Percentiles rank a stretch among this genome's conserved stretches.
Conservation (phyloP, 805 yeast genomes). For the Saccharomycopsis sp. region DNA sequence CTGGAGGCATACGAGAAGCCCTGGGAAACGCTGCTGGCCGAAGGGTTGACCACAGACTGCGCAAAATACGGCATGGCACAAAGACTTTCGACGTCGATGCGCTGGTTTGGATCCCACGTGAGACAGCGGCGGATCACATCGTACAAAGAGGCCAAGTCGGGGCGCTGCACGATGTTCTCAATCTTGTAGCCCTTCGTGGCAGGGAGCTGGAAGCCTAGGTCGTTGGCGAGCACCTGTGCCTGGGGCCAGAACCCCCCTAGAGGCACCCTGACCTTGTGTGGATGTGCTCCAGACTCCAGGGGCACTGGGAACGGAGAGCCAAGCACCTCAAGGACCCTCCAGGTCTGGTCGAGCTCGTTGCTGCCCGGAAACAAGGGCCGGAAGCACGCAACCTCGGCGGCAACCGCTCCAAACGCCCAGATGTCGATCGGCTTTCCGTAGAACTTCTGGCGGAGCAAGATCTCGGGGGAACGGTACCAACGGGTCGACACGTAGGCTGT, state of each 20-base stretch:
- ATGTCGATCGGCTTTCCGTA: slow-evolving; percentile 70
- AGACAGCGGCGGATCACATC: slow-evolving; percentile 48
- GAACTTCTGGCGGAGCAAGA: slow-evolving; percentile 52
- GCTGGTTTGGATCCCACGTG: slow-evolving; percentile 70
- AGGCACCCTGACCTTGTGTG: slow-evolving; percentile 31
- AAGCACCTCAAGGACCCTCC: slow-evolving; percentile 56
- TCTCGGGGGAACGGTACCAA: slow-evolving; percentile 85
- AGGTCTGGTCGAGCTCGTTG: slow-evolving; percentile 71
- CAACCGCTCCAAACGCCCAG: slow-evolving; percentile 84
- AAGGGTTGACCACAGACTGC: slow-evolving; percentile 31
- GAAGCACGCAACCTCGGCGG: slow-evolving; percentile 64
- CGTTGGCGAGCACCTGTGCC: slow-evolving; percentile 44
- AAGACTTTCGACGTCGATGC: slow-evolving; percentile 46
- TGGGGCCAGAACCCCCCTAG: slow-evolving; percentile 73
- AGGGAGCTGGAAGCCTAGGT: slow-evolving; percentile 54
- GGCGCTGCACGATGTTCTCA: slow-evolving; percentile 38
- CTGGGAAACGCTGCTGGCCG: neutral
- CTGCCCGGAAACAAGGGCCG: slow-evolving; percentile 80
- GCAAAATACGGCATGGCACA: slow-evolving; percentile 49
- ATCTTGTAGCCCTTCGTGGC: slow-evolving; percentile 43
- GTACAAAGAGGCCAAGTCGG: slow-evolving; percentile 33
- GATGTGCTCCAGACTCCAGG: slow-evolving; percentile 17
- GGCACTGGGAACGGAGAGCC: slow-evolving; percentile 56
- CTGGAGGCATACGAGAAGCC: neutral
- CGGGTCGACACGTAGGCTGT: slow-evolving; percentile 78